Conservation (phyloP, 2,329 filamentous ascomycete species). For the Paraphaeosphaeria sporulosa region DNA sequence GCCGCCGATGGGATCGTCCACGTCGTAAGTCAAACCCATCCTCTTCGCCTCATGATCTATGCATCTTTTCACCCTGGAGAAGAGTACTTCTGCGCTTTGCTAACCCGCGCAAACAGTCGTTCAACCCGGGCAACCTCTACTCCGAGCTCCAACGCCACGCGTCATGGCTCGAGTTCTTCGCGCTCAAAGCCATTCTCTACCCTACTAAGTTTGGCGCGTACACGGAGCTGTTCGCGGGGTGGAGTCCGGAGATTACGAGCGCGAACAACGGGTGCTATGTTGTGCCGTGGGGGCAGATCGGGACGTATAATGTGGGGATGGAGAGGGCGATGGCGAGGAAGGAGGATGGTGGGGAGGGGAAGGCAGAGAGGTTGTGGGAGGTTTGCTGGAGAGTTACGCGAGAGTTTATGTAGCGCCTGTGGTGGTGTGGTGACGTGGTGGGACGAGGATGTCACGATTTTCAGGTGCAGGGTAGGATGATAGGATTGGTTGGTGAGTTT, state of each 20-base stretch:
- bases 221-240: conserved; percentile 57
- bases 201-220: conserved; percentile 53
- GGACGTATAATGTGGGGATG: conserved; percentile 35
- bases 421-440: neutral
- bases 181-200: conserved; percentile 19
- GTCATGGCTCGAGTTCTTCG: neutral
- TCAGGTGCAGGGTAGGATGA: no score
- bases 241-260: conserved; percentile 54
- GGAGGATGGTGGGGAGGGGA: conserved; percentile 38
- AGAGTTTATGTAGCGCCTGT: conserved; percentile 18
- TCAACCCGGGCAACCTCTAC: conserved; percentile 52
- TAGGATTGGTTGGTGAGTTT: no score
- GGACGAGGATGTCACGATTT: no score
- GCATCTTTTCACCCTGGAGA: no score
- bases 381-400: conserved; percentile 50
- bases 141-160: conserved; percentile 30
- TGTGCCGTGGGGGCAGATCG: conserved; percentile 44
- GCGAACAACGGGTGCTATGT: conserved; percentile 41
- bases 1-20: conserved; percentile 18
- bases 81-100: no score
- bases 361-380: conserved; percentile 49
- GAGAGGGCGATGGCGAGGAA: conserved; percentile 22
- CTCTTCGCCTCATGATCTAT: no score
- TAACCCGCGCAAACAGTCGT: neutral
- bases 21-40: conserved; percentile 4